Evolutionary conservation across 2,329 filamentous ascomycete genomes (phyloP), one percentile per base, ranked within the genome.

Genomic region (Colletotrichum acutatum): DNA sequence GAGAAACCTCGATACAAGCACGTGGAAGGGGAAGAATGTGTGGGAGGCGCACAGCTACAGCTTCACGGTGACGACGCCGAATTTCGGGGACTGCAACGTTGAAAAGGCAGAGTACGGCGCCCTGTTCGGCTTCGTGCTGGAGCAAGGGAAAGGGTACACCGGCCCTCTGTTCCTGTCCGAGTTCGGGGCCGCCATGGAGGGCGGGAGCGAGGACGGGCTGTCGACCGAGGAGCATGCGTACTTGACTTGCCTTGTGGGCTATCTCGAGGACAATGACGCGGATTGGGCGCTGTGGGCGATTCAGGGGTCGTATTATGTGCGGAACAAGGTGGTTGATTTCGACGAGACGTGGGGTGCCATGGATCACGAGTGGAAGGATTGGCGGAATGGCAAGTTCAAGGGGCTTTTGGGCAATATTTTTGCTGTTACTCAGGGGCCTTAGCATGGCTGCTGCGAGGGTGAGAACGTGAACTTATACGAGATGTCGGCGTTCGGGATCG

Each of bases 271-370:
- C 54, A 91, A 90, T 78, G 88, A 91, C 76, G 86, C 86, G 42
- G 90, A 91, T 73, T 91, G 89, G 89, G 85, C 86, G 1, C 81
- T 90, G 14, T 91, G 89, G 90, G 87, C 86, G 4, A 76, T 91
- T 56, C 85, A 89, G 78, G 89, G 89, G 14, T 88, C 86, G 71
- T 91, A 90, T 75, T 91, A 91, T 74, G 83, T 90, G 12, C 82
- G 88, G n/a, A 82, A 87, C 68, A 84, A 85, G 32, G 79, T 76
- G 9, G 79, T 87, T 19, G 86, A 90, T 74, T 82, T 82, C 54
- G 86, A 90, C 34, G 88, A 91, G 82, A 81, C 81, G 0, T 91
- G 84, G 83, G 89, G 88, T 0, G 78, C 87, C 19, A 68, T 89
- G 70, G 83, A 87, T 79, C 77, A 80, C 59, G 79, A 81, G 58